Base-by-base conservation (phyloP, 768 basidiomycete species). In the Rhodotorula paludigena region DNA sequence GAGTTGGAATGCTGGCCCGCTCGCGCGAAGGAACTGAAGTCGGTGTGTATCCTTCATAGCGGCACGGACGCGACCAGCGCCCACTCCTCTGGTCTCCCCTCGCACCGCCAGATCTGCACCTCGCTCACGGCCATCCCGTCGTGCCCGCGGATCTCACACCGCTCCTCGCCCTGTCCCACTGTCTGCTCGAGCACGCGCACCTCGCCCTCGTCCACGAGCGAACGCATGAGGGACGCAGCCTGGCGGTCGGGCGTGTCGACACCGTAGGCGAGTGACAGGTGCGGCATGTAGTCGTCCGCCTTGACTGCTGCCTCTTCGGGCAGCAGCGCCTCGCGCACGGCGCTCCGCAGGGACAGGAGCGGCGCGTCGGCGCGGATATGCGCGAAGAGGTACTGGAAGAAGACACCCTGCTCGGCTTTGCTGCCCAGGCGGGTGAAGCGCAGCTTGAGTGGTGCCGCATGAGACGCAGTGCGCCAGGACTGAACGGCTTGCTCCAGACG, bases 311-410 rank as follows among this genome's bases (percentile, higher is more conserved):
- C 21, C 9, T 44, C 16, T 1, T 39, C 52, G 15, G 44, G 35
- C 2, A 62, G 32, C 5, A 61, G 47, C 3, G n/a, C 35, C 5
- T 4, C 10, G 6, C 63, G 39, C 10, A 62, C 55, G 1, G 33
- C 30, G 10, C 15, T 16, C 7, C 63, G 32, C 16, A 62, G 41
- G 16, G 25, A 25, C 7, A 23, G 2, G 21, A 66, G 47, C 44
- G 30, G 8, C 30, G 32, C 47, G 33, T 35, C 32, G 3, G 45
- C 30, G 5, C 8, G 2, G 45, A 70, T 28, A 5, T 33, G 10
- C 21, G 38, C 51, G 47, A 66, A 70, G 36, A 66, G 18, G 59
- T 55, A 70, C 47, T 70, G 69, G 33, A 66, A 70, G 57, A 48
- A 66, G 47, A 5, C 44, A 10, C 28, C 16, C 11, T 48, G 25